These are phyloP conservation scores for Cystoderma amianthinum DNA, from an alignment of 768 basidiomycete species.

Conservation along the genomic window DNA sequence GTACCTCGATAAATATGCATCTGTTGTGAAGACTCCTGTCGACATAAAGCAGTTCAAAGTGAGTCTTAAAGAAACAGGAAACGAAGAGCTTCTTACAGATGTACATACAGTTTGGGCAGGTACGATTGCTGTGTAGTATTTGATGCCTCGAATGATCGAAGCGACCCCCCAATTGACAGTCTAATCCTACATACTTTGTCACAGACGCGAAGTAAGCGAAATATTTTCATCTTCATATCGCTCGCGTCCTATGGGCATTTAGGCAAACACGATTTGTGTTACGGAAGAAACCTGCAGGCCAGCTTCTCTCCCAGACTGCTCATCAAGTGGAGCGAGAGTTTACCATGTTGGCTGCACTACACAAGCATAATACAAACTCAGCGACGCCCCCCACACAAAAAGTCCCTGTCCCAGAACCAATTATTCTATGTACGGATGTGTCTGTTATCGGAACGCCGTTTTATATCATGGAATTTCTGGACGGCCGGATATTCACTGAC, in stretches of 20 bases:
- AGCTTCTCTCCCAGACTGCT: constrained; percentile 83
- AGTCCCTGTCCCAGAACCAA: constrained; percentile 84
- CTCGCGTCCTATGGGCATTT: not conserved
- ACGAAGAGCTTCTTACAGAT: constrained; percentile 1
- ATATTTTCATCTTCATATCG: not conserved
- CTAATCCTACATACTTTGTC: constrained; percentile 95
- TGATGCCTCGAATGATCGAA: constrained; percentile 3
- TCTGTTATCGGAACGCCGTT: constrained; percentile 82
- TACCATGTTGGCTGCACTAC: constrained; percentile 68
- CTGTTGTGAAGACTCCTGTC: constrained; percentile 55
- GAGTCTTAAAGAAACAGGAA: constrained; percentile 14
- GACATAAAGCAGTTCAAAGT: constrained; percentile 92
- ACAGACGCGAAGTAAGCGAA: constrained; percentile 56
- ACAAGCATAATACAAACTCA: constrained; percentile 59
- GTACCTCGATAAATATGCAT: constrained; percentile 55
- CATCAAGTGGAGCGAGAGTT: constrained; percentile 96
- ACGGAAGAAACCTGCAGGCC: constrained; percentile 88
- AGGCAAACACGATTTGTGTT: constrained; percentile 70
- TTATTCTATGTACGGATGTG: constrained; percentile 74
- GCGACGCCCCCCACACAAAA: constrained; percentile 39
- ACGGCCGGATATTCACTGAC: constrained; percentile 93
- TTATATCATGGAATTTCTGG: constrained; percentile 94
- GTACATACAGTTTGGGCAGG: constrained; percentile 73
- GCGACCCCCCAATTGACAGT: constrained; percentile 37
- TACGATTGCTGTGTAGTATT: constrained; percentile 21